Evolutionary conservation across 228 moss, liverwort and hornwort genomes (phyloP).

Genomic region (Sphagnum magellanicum): DNA sequence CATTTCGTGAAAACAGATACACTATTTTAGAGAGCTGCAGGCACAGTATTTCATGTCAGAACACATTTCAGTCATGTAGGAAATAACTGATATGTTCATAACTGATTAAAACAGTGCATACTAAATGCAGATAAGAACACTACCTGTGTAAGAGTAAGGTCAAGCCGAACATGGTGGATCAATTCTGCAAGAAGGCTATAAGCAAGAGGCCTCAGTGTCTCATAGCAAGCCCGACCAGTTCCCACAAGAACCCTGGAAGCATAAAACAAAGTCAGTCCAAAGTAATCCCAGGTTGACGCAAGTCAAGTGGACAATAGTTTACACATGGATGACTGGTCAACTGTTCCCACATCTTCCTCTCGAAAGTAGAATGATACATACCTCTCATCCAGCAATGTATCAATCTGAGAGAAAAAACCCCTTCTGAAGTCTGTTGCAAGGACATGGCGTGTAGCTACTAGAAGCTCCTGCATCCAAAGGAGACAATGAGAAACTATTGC

Average conservation of each 20-base stretch:
- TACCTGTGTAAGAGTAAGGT: slow-evolving; percentile 96
- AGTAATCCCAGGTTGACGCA: too few relatives aligned
- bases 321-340: too few relatives aligned
- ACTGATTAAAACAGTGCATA: not conserved
- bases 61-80: not conserved
- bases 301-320: too few relatives aligned
- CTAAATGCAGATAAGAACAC: not conserved
- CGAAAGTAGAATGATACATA: slow-evolving; percentile 9
- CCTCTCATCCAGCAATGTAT: slow-evolving; percentile 97
- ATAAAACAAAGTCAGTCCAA: not conserved
- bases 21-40: slow-evolving; percentile 97
- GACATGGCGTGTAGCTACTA: slow-evolving; percentile 96
- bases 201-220: slow-evolving; percentile 96
- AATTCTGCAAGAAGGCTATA: slow-evolving; percentile 96
- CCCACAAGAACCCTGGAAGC: slow-evolving; percentile 89
- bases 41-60: slow-evolving; percentile 11
- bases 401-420: slow-evolving; percentile 97
- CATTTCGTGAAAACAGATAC: slow-evolving; percentile 94
- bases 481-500: not conserved
- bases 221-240: slow-evolving; percentile 97
- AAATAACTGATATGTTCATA: too few relatives aligned
- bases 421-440: slow-evolving; percentile 96
- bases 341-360: too few relatives aligned
- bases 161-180: slow-evolving; percentile 98
- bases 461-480: slow-evolving; percentile 61